Percentiles rank a stretch among this genome's conserved stretches.
Conservation (phyloP, 1,284 basidiomycete genomes). For the Rhodotorula sp. region DNA sequence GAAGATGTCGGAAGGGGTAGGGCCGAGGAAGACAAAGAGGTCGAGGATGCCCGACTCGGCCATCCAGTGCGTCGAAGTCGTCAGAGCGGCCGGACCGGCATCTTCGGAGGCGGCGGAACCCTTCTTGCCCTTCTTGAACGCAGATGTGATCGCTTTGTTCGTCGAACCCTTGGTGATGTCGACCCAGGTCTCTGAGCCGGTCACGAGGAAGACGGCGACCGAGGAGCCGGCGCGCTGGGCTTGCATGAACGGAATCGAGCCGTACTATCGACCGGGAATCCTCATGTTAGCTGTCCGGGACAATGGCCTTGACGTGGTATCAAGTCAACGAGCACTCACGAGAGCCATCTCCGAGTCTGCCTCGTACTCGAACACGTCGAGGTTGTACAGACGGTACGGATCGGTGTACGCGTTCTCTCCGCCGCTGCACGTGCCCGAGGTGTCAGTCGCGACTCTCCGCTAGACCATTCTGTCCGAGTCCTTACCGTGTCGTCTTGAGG, state of each 20-base stretch:
- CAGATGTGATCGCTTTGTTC: constrained; percentile 48
- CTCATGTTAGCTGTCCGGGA: not conserved
- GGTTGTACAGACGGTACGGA: constrained; percentile 92
- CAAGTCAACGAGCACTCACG: constrained; percentile 9
- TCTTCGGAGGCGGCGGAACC: constrained; percentile 2
- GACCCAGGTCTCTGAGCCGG: constrained; percentile 92
- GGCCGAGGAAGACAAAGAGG: constrained; percentile 87
- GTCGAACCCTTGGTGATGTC: constrained; percentile 69
- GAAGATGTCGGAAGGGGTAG: constrained; percentile 75
- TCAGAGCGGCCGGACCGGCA: constrained; percentile 44
- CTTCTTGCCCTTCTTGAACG: constrained; percentile 35
- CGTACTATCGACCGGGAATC: constrained; percentile 56
- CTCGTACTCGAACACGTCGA: constrained; percentile 96
- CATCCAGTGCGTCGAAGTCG: constrained; percentile 89
- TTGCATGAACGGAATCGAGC: constrained; percentile 87
- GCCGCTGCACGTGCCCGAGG: constrained; percentile 43
- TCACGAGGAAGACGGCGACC: constrained; percentile 86
- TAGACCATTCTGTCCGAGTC: no score
- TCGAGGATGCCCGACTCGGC: constrained; percentile 96
- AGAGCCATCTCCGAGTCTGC: constrained; percentile 87
- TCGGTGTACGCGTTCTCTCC: constrained; percentile 68
- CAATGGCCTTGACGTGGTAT: no score
- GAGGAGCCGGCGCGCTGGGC: constrained; percentile 78
- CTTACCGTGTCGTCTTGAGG: constrained; percentile 77
- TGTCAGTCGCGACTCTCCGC: no score